Base-by-base conservation (phyloP, 139 green algal genomes). In the Nannochloris sp. region DNA sequence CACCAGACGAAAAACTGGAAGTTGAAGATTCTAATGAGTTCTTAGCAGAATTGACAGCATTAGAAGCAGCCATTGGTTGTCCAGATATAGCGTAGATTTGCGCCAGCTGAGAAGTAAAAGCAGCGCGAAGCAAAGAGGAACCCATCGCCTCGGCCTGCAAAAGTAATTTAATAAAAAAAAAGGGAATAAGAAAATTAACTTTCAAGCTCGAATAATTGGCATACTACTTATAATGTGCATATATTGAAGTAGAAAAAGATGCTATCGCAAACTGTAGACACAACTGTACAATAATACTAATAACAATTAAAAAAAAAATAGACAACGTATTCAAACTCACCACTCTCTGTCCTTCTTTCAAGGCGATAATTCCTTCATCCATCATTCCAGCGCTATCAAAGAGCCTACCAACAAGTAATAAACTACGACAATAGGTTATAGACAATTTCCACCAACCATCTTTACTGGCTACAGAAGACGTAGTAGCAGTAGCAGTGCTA, bases 351-450 rank as follows among this genome's bases (percentile, higher is more conserved):
- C 67, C 78, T 64, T 89, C 81, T 23, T 64, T 75, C 32, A 78
- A 68, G 2, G 83, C 66, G 36, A 61, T 73, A 2, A 56, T 12
- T 1, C 80, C 77, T 31, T 88, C 82, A 23, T 87, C 82, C 3
- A 48, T 39, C 35, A 68, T 68, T 12, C 81, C 77, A 7, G 39
- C 39, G 0, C 46, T 55, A 58, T 85, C 82, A 68, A 82, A 83
- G 25, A 74, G 56, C 24, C 56, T 23, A 1, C 74, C 82, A 39
- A 73, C 66, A 37, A 70, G 67, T 32, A 83, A 60, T 61, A 87
- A 70, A 31, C 65, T 72, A 3, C 25, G 45, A 34, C 83, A 23
- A 55, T 84, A 79, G 9, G 51, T 48, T 5, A 42, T 57, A 2
- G 61, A 14, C 7, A 74, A 46, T 7, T 51, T 60, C 78, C 81